These are phyloP conservation scores for Alliaria petiolata DNA, from an alignment of 345 rosid species.

Conservation along the genomic window DNA sequence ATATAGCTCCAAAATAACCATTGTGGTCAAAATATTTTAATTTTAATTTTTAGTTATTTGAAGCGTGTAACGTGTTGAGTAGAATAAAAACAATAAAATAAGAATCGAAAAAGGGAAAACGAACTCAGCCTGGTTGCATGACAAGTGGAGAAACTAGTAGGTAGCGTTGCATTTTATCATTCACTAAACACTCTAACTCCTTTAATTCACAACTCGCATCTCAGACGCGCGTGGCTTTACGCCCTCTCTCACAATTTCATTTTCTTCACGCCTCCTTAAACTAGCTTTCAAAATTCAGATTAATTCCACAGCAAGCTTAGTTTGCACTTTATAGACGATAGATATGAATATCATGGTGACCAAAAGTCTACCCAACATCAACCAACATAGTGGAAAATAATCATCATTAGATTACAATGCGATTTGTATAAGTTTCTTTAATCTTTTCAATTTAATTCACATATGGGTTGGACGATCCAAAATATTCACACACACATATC, in stretches of 20 bases:
- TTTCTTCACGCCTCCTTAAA: conserved; percentile 25
- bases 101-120: conserved; percentile 27
- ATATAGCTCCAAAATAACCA: conserved; percentile 34
- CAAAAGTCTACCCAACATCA: conserved; percentile 22
- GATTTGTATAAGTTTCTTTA: neutral
- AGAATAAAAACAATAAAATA: neutral
- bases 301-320: neutral
- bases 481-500: no score
- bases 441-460: neutral
- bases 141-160: conserved; percentile 65
- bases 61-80: conserved; percentile 32
- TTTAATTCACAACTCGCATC: conserved; percentile 16
- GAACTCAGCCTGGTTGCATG: conserved; percentile 55
- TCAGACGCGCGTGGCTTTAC: conserved; percentile 6
- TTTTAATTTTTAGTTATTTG: neutral
- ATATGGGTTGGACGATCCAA: conserved; percentile 2
- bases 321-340: conserved; percentile 5
- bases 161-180: conserved; percentile 51
- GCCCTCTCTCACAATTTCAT: neutral
- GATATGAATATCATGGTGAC: conserved; percentile 10
- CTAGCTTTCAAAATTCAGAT: conserved; percentile 6
- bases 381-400: conserved; percentile 1
- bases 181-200: conserved; percentile 10
- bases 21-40: conserved; percentile 10
- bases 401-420: neutral